A percentile compares a stretch with the other conserved stretches of the same genome.
Conservation (phyloP, 176 grass and related monocot genomes). For the Aegilops tauschii region DNA sequence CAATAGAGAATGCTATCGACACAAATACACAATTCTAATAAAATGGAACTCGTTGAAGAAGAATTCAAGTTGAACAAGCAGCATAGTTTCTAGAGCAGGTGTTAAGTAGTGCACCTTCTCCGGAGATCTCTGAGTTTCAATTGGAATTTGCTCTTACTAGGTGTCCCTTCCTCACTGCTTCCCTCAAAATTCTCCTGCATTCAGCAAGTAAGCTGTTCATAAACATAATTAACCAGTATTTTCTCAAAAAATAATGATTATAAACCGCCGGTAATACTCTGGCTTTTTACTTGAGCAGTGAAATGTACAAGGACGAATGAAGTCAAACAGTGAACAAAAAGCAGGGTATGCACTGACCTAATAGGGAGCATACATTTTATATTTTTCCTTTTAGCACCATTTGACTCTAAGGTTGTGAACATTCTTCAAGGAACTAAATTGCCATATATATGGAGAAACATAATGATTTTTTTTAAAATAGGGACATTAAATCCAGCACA, state of each 20-base stretch:
- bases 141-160: constrained; percentile 66
- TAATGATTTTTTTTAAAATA: neutral
- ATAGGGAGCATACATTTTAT: neutral
- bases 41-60: neutral
- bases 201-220: constrained; percentile 12
- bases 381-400: neutral
- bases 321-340: neutral
- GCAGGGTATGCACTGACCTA: neutral
- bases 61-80: neutral
- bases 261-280: neutral
- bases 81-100: neutral
- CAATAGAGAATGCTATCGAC: neutral
- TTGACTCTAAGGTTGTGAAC: neutral
- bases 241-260: neutral
- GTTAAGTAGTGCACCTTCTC: constrained; percentile 50
- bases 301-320: neutral
- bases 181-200: constrained; percentile 56
- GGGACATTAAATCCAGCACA: neutral
- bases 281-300: neutral
- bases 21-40: neutral
- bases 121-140: constrained; percentile 73
- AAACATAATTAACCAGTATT: neutral
- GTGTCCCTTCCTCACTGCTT: constrained; percentile 50
- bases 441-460: neutral
- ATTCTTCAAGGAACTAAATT: neutral